phyloP scores from a whole-genome alignment of 2,329 filamentous ascomycete species.

The Talaromyces islandicus region DNA sequence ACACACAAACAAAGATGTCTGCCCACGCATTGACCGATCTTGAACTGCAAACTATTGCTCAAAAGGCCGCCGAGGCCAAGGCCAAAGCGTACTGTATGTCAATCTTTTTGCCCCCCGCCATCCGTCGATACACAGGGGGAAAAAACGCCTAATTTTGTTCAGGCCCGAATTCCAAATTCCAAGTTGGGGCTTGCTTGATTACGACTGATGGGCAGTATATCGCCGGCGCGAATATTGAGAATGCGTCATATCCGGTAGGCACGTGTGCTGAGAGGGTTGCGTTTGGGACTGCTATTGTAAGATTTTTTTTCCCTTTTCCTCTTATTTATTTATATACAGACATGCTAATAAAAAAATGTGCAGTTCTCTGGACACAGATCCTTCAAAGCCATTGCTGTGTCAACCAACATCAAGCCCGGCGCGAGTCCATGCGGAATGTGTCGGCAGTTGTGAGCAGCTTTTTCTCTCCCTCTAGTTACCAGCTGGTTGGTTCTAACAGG shows the following conservation, averaged over 20 bases:
- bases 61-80: conserved; percentile 65
- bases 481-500: neutral
- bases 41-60: conserved; percentile 61
- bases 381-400: conserved; percentile 77
- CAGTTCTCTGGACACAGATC: conserved; percentile 41
- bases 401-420: conserved; percentile 67
- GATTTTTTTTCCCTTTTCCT: too few species aligned
- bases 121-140: neutral
- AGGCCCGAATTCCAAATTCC: conserved; percentile 85
- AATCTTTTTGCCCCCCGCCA: neutral
- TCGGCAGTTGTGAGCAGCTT: conserved; percentile 66
- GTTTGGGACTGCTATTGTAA: conserved; percentile 67
- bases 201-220: conserved; percentile 52
- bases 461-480: neutral
- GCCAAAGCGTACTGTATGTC: conserved; percentile 66
- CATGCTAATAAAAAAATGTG: neutral
- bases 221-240: conserved; percentile 84
- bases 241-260: conserved; percentile 88
- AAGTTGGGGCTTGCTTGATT: conserved; percentile 78
- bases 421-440: conserved; percentile 88
- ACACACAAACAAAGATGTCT: conserved; percentile 17
- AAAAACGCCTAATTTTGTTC: neutral
- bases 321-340: neutral
- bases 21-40: conserved; percentile 45
- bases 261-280: conserved; percentile 93